Conservation (phyloP, 345 rosid species). For the Salix udensis region DNA sequence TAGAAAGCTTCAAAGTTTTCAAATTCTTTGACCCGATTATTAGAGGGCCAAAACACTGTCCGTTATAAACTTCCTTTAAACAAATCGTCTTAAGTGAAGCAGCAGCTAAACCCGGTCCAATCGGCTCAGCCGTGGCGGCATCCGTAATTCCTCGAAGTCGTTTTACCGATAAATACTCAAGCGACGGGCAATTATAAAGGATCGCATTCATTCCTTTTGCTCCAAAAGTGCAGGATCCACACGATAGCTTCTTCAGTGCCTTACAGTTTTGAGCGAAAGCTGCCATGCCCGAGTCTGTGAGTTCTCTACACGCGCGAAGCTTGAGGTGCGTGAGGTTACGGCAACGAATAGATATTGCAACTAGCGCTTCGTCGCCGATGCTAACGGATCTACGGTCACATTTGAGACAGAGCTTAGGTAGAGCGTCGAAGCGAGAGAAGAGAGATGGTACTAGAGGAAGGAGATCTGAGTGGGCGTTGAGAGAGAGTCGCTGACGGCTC, state of each 20-base stretch:
- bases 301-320: slow-evolving; percentile 74
- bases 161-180: slow-evolving; percentile 74
- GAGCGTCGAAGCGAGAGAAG: slow-evolving; percentile 77
- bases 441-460: slow-evolving; percentile 40
- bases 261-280: slow-evolving; percentile 67
- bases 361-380: slow-evolving; percentile 68
- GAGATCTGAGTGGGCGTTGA: slow-evolving; percentile 69
- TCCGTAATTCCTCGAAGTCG: slow-evolving; percentile 70
- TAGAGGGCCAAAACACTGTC: slow-evolving; percentile 71
- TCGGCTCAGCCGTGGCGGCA: slow-evolving; percentile 50
- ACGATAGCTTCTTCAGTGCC: slow-evolving; percentile 70
- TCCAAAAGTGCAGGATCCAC: slow-evolving; percentile 81
- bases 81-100: slow-evolving; percentile 59
- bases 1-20: slow-evolving; percentile 62
- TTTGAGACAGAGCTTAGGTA: slow-evolving; percentile 78
- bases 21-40: slow-evolving; percentile 59
- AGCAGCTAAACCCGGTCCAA: slow-evolving; percentile 60
- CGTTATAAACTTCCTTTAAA: slow-evolving; percentile 69
- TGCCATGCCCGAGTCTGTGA: slow-evolving; percentile 67
- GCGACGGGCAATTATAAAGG: slow-evolving; percentile 58
- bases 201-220: slow-evolving; percentile 82
- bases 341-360: slow-evolving; percentile 62
- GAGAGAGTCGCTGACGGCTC: slow-evolving; percentile 78
- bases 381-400: slow-evolving; percentile 76
- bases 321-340: slow-evolving; percentile 68